These are phyloP conservation scores for Solanum piurae DNA, from an alignment of 257 asterid species.

Conservation along the genomic window DNA sequence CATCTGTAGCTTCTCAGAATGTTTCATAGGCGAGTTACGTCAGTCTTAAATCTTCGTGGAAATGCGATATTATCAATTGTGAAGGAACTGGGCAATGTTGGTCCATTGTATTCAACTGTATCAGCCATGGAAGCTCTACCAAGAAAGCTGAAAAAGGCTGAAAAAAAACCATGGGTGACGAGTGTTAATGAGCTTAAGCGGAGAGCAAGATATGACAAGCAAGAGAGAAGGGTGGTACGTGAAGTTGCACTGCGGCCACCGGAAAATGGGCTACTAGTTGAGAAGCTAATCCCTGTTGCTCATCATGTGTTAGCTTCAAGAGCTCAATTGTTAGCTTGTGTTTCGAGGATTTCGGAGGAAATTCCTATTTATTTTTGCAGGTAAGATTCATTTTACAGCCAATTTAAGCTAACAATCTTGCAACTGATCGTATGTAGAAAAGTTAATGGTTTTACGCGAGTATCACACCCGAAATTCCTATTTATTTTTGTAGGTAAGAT, in stretches of 20 bases:
- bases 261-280: slow-evolving; percentile 52
- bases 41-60: not conserved
- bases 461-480: slow-evolving; percentile 1
- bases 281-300: slow-evolving; percentile 61
- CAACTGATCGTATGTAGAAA: too few relatives aligned
- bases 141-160: slow-evolving; percentile 33
- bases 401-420: not conserved
- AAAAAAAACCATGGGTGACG: slow-evolving; percentile 62
- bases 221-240: slow-evolving; percentile 23
- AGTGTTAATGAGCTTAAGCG: slow-evolving; percentile 46
- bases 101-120: slow-evolving; percentile 16
- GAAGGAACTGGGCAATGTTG: not conserved
- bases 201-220: slow-evolving; percentile 32
- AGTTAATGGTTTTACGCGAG: too few relatives aligned
- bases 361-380: slow-evolving; percentile 44
- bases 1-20: not conserved
- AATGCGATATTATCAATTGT: not conserved
- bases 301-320: slow-evolving; percentile 45
- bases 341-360: slow-evolving; percentile 27
- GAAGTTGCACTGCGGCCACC: slow-evolving; percentile 51
- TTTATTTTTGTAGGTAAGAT: slow-evolving; percentile 45
- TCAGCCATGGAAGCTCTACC: slow-evolving; percentile 19
- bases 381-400: slow-evolving; percentile 7
- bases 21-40: not conserved
- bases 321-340: slow-evolving; percentile 27